phyloP scores from a whole-genome alignment of 306 rosid species.

The Psophocarpus tetragonolobus region DNA sequence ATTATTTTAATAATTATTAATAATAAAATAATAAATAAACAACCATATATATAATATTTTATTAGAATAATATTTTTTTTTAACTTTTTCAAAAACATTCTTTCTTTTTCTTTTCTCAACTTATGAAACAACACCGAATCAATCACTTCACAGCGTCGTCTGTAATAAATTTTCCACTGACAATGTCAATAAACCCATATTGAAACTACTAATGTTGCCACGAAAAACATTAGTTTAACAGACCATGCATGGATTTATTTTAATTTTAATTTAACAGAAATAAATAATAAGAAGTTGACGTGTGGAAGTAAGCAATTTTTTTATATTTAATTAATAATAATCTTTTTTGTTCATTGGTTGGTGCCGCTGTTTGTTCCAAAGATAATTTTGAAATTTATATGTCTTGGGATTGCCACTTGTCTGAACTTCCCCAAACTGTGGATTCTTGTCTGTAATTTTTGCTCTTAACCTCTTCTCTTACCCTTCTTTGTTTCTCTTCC shows the following conservation, averaged over 20 bases:
- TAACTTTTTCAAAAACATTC: too few relatives aligned
- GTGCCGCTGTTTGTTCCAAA: slow-evolving; percentile 69
- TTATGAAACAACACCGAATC: too few relatives aligned
- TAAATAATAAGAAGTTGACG: slow-evolving; percentile 50
- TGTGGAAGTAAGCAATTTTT: slow-evolving; percentile 40
- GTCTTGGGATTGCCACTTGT: slow-evolving; percentile 76
- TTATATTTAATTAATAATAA: slow-evolving; percentile 10
- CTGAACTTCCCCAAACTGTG: slow-evolving; percentile 52
- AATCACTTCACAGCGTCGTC: too few relatives aligned
- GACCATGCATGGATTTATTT: background rate
- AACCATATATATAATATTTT: too few relatives aligned
- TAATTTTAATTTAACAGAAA: background rate
- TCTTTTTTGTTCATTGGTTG: slow-evolving; percentile 57
- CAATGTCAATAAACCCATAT: too few relatives aligned
- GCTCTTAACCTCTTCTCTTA: background rate
- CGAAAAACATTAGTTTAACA: background rate
- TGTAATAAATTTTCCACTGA: too few relatives aligned
- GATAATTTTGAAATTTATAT: slow-evolving; percentile 58
- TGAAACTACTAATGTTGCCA: background rate
- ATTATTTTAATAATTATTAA: too few relatives aligned
- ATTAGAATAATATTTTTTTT: too few relatives aligned
- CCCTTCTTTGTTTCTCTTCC: slow-evolving; percentile 31
- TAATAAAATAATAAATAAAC: too few relatives aligned
- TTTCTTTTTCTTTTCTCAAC: too few relatives aligned
- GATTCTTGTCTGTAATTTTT: slow-evolving; percentile 36